Evolutionary conservation across 2,329 filamentous ascomycete species (phyloP).

Genomic region (Fusarium udum): DNA sequence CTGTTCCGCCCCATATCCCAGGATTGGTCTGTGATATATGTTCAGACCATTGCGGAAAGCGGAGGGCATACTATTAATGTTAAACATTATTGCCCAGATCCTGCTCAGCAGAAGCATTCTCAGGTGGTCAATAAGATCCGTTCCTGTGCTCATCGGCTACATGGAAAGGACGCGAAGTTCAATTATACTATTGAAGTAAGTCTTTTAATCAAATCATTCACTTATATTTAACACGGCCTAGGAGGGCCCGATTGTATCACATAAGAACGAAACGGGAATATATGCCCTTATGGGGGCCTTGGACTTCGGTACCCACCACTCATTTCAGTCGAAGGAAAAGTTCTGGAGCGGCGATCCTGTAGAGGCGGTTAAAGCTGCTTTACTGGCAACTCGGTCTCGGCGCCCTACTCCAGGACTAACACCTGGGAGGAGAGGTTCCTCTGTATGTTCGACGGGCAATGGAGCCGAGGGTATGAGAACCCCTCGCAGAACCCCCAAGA

Average conservation of each 20-base stretch:
- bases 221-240: not conserved
- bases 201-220: not conserved
- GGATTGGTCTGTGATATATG: not conserved
- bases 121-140: accelerated
- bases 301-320: not conserved
- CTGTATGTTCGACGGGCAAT: not conserved
- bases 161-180: not conserved
- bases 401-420: not conserved
- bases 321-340: not conserved
- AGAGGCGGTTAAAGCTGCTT: not conserved
- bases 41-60: not conserved
- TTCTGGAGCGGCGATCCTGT: not conserved
- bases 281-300: not conserved
- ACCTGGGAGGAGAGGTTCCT: not conserved
- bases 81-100: not conserved
- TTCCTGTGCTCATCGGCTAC: not conserved
- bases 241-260: not conserved
- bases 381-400: not conserved
- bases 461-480: not conserved
- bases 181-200: not conserved
- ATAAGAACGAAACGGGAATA: not conserved
- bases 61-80: not conserved
- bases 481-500: not conserved
- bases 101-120: not conserved
- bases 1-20: not conserved